Evolutionary conservation across 768 basidiomycete genomes (phyloP).

Genomic region (Mycena latifolia): DNA sequence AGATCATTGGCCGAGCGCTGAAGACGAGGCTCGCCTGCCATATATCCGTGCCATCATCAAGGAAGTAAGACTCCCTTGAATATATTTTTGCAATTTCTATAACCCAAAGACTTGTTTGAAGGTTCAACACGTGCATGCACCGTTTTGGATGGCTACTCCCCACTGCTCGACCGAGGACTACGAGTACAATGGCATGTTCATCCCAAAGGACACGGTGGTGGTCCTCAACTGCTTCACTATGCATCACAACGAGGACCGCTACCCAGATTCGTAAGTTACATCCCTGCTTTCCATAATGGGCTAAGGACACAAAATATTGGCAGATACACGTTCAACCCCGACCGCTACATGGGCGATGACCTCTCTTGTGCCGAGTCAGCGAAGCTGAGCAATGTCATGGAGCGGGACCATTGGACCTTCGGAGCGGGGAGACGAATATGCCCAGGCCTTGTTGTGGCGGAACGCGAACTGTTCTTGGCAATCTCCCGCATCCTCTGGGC

Average conservation of each 20-base stretch:
- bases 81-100: neutral
- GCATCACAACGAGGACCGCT: conserved; percentile 39
- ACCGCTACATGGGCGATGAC: conserved; percentile 48
- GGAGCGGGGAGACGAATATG: conserved; percentile 51
- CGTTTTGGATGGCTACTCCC: conserved; percentile 26
- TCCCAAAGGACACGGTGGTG: conserved; percentile 42
- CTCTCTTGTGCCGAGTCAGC: conserved; percentile 46
- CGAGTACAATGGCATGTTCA: conserved; percentile 44
- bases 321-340: conserved; percentile 46
- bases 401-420: conserved; percentile 53
- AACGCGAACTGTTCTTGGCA: conserved; percentile 48
- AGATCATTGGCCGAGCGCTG: conserved; percentile 38
- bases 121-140: conserved; percentile 19
- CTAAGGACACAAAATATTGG: neutral
- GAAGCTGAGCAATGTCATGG: conserved; percentile 42
- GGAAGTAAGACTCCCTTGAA: conserved; percentile 32
- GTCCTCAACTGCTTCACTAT: conserved; percentile 34
- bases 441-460: conserved; percentile 49
- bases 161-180: conserved; percentile 42
- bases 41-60: conserved; percentile 43
- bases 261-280: conserved; percentile 40
- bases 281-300: too few relatives aligned
- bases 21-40: conserved; percentile 39
- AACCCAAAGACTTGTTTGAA: neutral
- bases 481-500: conserved; percentile 52